Evolutionary conservation across 768 basidiomycete genomes (phyloP), one percentile per base, ranked within the genome.

Genomic region (Leccinum incarnatum): DNA sequence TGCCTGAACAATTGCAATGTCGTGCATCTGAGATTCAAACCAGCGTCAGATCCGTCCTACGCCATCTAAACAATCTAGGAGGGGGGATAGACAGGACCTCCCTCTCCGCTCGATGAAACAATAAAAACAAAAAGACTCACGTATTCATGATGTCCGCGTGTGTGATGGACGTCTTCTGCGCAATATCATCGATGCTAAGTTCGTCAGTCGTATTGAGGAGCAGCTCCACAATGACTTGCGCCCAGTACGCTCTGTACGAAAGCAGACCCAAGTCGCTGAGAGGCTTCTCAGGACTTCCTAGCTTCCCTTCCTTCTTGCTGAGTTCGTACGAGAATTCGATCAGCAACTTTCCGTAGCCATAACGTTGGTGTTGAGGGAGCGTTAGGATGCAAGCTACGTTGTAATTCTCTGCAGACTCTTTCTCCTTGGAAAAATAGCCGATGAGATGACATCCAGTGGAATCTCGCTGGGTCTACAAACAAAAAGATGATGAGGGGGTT

Each of bases 301-400:
- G 84, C 71, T 96, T 98, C 57, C 88, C 87, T 73, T 99, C 97
- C 67, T 89, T 89, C 80, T 98, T 98, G 79, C 89, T 93, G 36
- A 98, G 83, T 69, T 98, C 95, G 77, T 98, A 99, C 1, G 94
- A 96, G 72, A 99, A 99, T 69, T 98, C 94, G 73, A 99, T 99
- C 37, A 99, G 79, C 27, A 98, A 78, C 72, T 93, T 93, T 57
- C 97, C 97, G 72, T 94, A 97, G 5, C 95, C 95, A 70, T 92
- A 88, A 34, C 96, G 89, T 73, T 99, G 97, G 71, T 98, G 93
- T 71, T 99, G 97, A 5, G 97, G 97, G 45, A 99, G 82, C n/a
- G 97, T 95, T 59, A 98, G 78, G 74, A 99, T 98, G 81, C 97
- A 99, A 0, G 97, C 97, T 55, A 99, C 92, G 74, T 99, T 99